phyloP scores from a whole-genome alignment of 768 basidiomycete species.

The Suillus tomentosus region DNA sequence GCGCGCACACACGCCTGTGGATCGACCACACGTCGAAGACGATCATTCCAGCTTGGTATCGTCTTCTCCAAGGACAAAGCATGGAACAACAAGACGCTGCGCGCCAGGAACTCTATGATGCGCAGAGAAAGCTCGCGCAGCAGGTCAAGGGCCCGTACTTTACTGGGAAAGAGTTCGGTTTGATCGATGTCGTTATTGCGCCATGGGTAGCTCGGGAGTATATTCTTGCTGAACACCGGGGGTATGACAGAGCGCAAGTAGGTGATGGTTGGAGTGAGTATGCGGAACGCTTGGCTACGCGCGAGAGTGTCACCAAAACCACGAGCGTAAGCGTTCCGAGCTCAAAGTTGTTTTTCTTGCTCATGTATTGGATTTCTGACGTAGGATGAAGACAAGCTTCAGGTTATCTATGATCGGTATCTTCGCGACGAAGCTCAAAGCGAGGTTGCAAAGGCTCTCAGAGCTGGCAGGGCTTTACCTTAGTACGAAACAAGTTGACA shows the following conservation, averaged over 20 bases:
- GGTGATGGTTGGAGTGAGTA: constrained; percentile 49
- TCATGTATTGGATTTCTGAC: not conserved
- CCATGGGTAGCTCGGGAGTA: constrained; percentile 58
- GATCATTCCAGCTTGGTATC: constrained; percentile 53
- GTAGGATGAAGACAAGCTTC: constrained; percentile 45
- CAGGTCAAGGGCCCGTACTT: constrained; percentile 55
- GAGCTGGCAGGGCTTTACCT: constrained; percentile 46
- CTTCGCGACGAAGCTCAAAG: constrained; percentile 58
- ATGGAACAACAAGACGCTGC: constrained; percentile 37
- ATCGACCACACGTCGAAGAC: constrained; percentile 56
- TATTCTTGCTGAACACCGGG: constrained; percentile 50
- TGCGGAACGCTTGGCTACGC: constrained; percentile 40
- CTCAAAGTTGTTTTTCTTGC: not conserved
- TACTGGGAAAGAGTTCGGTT: constrained; percentile 51
- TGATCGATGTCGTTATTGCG: constrained; percentile 56
- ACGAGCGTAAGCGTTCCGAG: constrained; percentile 34
- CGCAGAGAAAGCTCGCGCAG: constrained; percentile 37
- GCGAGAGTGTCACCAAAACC: constrained; percentile 51
- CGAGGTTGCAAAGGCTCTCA: constrained; percentile 52
- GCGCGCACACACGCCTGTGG: constrained; percentile 58
- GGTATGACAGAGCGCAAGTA: constrained; percentile 45
- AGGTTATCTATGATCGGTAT: constrained; percentile 54
- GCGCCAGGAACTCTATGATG: constrained; percentile 40
- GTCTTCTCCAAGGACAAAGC: constrained; percentile 44
- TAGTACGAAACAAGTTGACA: not conserved